These are phyloP conservation scores for Jamesozyma lodderae DNA, from an alignment of 805 yeast genomes.

Conservation along the genomic window DNA sequence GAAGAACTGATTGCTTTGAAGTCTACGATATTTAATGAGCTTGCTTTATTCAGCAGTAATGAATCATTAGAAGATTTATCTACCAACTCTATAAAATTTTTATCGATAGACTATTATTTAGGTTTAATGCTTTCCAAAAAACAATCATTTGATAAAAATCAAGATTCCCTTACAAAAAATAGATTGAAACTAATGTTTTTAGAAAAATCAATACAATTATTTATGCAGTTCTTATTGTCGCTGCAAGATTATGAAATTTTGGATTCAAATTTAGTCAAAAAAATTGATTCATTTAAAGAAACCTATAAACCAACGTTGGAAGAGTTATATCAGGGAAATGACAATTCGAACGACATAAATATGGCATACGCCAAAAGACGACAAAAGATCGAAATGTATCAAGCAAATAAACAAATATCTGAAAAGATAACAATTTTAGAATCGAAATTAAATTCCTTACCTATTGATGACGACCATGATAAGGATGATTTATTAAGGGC, in stretches of 20 bases:
- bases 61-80: slow-evolving; percentile 63
- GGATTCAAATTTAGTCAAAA: slow-evolving; percentile 30
- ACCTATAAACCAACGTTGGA: slow-evolving; percentile 34
- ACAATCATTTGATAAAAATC: slow-evolving; percentile 14
- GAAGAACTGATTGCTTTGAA: slow-evolving; percentile 39
- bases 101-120: slow-evolving; percentile 51
- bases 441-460: slow-evolving; percentile 22
- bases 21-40: slow-evolving; percentile 32
- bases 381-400: slow-evolving; percentile 62
- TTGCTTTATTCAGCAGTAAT: slow-evolving; percentile 60
- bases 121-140: slow-evolving; percentile 33
- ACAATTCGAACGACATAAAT: not conserved
- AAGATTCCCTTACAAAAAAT: slow-evolving; percentile 11
- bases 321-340: slow-evolving; percentile 14
- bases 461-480: slow-evolving; percentile 38
- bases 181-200: slow-evolving; percentile 30
- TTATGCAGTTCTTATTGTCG: slow-evolving; percentile 38
- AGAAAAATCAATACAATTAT: slow-evolving; percentile 36
- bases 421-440: slow-evolving; percentile 36
- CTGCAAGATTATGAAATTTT: slow-evolving; percentile 40
- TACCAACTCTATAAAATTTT: slow-evolving; percentile 52
- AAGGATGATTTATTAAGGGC: slow-evolving; percentile 61
- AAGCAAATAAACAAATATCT: slow-evolving; percentile 46
- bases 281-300: slow-evolving; percentile 34
- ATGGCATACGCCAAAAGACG: slow-evolving; percentile 42